Evolutionary conservation across 495 filamentous ascomycete genomes (phyloP).

Genomic region (Patellaria atrata): DNA sequence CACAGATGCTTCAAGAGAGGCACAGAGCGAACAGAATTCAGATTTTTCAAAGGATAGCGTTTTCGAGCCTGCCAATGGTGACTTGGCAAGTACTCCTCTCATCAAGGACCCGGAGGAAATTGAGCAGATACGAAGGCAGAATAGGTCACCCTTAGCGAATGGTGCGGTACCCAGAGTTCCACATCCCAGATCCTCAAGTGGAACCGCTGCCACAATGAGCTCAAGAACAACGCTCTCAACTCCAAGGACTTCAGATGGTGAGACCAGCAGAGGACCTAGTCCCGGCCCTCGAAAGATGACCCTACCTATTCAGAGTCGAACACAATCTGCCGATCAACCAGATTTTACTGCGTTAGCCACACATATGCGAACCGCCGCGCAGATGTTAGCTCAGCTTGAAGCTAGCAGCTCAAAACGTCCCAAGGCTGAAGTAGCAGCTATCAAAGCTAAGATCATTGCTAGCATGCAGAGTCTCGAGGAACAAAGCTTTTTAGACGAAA

Average conservation of each 20-base stretch:
- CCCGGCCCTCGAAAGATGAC: conserved; percentile 42
- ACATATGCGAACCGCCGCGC: conserved; percentile 65
- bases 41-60: conserved; percentile 50
- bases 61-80: conserved; percentile 57
- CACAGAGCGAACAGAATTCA: conserved; percentile 24
- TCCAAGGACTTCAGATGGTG: conserved; percentile 43
- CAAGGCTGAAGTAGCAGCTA: conserved; percentile 56
- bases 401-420: conserved; percentile 57
- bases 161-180: conserved; percentile 4
- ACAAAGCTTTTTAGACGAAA: conserved; percentile 56
- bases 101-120: conserved; percentile 38
- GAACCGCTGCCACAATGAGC: conserved; percentile 35
- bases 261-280: conserved; percentile 45
- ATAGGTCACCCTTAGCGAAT: conserved; percentile 12
- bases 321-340: conserved; percentile 36
- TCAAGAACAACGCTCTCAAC: conserved; percentile 36
- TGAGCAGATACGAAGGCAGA: conserved; percentile 9
- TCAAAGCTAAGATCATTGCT: conserved; percentile 62
- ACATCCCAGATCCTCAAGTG: conserved; percentile 40
- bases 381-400: conserved; percentile 66
- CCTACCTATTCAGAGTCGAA: conserved; percentile 22
- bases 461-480: conserved; percentile 76
- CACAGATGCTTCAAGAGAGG: conserved; percentile 34
- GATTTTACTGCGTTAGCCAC: conserved; percentile 63
- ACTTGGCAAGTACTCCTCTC: conserved; percentile 53